Percentiles rank a stretch among this genome's conserved stretches.
Conservation (phyloP, 768 basidiomycete genomes). For the Cystofilobasidium bisporidii region DNA sequence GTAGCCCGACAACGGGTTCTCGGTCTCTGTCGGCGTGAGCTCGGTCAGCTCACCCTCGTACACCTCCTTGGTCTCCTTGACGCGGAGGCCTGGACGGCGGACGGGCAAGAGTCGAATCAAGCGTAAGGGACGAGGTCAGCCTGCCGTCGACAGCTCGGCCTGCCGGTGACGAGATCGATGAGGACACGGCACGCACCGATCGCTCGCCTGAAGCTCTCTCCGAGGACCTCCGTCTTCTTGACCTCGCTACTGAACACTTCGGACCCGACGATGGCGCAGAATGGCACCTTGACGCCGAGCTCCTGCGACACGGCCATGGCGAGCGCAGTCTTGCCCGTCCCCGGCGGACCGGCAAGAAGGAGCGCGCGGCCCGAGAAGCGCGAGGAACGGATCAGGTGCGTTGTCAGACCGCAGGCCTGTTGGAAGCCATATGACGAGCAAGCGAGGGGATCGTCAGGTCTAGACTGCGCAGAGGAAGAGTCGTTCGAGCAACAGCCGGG, state of each 20-base stretch:
- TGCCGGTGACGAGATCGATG: constrained; percentile 67
- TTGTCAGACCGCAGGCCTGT: constrained; percentile 82
- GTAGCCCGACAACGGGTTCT: constrained; percentile 94
- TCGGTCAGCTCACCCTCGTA: constrained; percentile 99
- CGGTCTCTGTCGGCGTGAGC: constrained; percentile 87
- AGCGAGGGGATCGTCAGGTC: background rate
- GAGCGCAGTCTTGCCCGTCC: constrained; percentile 95
- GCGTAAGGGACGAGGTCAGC: background rate
- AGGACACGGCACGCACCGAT: constrained; percentile 61
- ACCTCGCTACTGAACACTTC: constrained; percentile 96
- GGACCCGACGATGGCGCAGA: constrained; percentile 96
- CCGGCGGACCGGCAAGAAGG: constrained; percentile 85
- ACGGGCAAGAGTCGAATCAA: background rate
- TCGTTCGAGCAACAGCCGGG: too few relatives aligned
- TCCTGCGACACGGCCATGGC: constrained; percentile 94
- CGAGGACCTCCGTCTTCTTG: constrained; percentile 96
- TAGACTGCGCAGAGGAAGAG: background rate
- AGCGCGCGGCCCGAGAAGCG: constrained; percentile 90
- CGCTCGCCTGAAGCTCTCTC: constrained; percentile 85
- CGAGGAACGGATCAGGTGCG: constrained; percentile 78
- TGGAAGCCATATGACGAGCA: background rate
- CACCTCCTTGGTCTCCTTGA: constrained; percentile 98
- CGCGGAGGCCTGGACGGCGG: constrained; percentile 64
- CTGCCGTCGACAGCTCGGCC: constrained; percentile 60
- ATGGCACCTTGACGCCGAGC: constrained; percentile 86